These are phyloP conservation scores for Claviceps africana DNA, from an alignment of 2,329 filamentous ascomycete species.

Conservation along the genomic window DNA sequence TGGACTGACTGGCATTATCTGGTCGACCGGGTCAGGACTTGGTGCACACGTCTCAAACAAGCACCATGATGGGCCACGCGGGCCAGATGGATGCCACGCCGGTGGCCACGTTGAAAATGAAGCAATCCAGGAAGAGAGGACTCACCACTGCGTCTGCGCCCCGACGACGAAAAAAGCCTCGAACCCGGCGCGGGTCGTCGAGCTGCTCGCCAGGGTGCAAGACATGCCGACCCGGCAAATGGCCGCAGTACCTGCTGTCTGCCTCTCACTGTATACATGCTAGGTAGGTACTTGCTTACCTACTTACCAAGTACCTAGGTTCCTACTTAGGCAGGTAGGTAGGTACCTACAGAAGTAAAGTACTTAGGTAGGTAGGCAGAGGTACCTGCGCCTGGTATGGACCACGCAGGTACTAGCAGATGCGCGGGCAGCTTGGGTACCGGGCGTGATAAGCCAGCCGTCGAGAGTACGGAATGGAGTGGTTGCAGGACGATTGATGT, in stretches of 20 bases:
- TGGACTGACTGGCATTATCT: neutral
- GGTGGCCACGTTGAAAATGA: too few species aligned
- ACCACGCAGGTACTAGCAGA: neutral
- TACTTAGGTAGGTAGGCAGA: too few species aligned
- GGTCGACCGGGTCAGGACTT: neutral
- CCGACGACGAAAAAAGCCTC: conserved; percentile 3
- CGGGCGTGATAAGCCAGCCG: neutral
- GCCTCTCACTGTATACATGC: conserved; percentile 2
- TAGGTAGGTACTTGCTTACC: too few species aligned
- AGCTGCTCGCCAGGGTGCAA: neutral
- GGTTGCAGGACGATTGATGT: too few species aligned
- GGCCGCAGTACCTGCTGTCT: neutral
- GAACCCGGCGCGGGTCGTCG: neutral
- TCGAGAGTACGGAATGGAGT: too few species aligned
- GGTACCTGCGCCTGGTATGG: too few species aligned
- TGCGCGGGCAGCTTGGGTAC: neutral
- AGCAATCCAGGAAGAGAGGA: neutral
- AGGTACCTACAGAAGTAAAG: too few species aligned
- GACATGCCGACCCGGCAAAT: neutral
- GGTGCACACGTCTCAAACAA: too few species aligned
- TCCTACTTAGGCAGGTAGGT: too few species aligned
- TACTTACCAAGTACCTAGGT: too few species aligned
- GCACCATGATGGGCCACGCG: too few species aligned
- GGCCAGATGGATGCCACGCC: too few species aligned
- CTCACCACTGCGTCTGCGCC: conserved; percentile 2